phyloP scores from a whole-genome alignment of 495 filamentous ascomycete species.

The Penicillium salamii region DNA sequence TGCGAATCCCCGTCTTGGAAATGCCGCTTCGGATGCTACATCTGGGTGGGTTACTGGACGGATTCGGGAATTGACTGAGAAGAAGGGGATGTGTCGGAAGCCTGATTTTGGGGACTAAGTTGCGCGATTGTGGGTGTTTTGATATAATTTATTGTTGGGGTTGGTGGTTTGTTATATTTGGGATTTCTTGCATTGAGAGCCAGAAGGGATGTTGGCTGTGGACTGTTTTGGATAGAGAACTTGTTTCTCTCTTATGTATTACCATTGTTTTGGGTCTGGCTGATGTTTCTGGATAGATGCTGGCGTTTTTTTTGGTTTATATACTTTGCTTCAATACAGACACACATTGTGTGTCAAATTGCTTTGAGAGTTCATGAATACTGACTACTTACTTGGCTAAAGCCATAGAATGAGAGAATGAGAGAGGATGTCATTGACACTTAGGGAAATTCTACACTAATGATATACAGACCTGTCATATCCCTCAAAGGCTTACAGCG shows the following conservation, averaged over 20 bases:
- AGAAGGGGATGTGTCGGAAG: slow-evolving; percentile 29
- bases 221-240: not conserved
- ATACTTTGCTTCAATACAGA: no score
- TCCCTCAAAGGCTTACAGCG: slow-evolving; percentile 37
- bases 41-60: slow-evolving; percentile 38
- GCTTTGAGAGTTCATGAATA: no score
- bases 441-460: slow-evolving; percentile 8
- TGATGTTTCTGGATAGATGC: not conserved
- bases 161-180: not conserved
- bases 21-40: slow-evolving; percentile 16
- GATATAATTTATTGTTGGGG: not conserved
- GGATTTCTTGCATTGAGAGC: not conserved
- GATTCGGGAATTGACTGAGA: slow-evolving; percentile 32
- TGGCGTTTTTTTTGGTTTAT: slow-evolving; percentile 6
- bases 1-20: slow-evolving; percentile 32
- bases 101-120: slow-evolving; percentile 29
- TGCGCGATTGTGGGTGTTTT: no score
- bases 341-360: no score
- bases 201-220: not conserved
- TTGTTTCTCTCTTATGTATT: not conserved
- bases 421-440: no score
- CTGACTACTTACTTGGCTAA: no score
- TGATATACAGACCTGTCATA: slow-evolving; percentile 2
- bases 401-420: no score
- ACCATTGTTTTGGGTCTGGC: not conserved